These are phyloP conservation scores for Eremothecium cymbalariae DNA, from an alignment of 1,139 yeast genomes.

Conservation along the genomic window DNA sequence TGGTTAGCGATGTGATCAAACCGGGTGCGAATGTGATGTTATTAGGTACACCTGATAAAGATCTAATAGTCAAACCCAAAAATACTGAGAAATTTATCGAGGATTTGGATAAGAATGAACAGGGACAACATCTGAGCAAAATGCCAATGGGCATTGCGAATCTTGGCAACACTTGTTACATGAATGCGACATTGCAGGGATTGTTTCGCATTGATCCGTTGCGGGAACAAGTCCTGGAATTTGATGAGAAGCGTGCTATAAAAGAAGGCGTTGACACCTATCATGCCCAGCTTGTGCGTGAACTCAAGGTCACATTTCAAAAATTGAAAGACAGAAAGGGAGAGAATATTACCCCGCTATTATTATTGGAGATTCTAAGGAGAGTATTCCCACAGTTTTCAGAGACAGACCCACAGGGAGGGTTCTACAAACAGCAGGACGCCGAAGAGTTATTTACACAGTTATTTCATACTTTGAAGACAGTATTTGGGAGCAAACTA, in stretches of 20 bases:
- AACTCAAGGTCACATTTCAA: slow-evolving; percentile 34
- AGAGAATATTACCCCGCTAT: slow-evolving; percentile 48
- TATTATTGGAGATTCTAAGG: slow-evolving; percentile 57
- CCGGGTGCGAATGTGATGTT: slow-evolving; percentile 72
- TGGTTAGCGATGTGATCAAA: slow-evolving; percentile 37
- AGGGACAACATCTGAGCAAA: slow-evolving; percentile 35
- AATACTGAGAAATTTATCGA: slow-evolving; percentile 56
- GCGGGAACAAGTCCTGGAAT: slow-evolving; percentile 25
- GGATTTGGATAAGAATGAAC: slow-evolving; percentile 44
- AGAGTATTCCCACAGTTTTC: slow-evolving; percentile 79
- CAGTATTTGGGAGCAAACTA: slow-evolving; percentile 39
- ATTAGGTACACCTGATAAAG: slow-evolving; percentile 79
- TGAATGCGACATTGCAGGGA: slow-evolving; percentile 83
- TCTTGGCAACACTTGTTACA: slow-evolving; percentile 90
- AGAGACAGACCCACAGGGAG: slow-evolving; percentile 55
- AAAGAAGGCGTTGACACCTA: slow-evolving; percentile 28
- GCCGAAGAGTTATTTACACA: slow-evolving; percentile 95
- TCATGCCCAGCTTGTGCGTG: slow-evolving; percentile 33
- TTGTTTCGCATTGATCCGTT: slow-evolving; percentile 47
- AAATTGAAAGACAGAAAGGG: slow-evolving; percentile 39
- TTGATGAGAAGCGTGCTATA: slow-evolving; percentile 13
- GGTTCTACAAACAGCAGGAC: slow-evolving; percentile 87
- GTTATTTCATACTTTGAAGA: slow-evolving; percentile 48
- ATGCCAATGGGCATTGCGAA: slow-evolving; percentile 81
- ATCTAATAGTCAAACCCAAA: slow-evolving; percentile 51